A percentile compares a stretch with the other conserved stretches of the same genome.
These are phyloP conservation scores for Teratosphaeria gauchensis DNA, from an alignment of 2,329 filamentous ascomycete genomes.

Conservation along the genomic window DNA sequence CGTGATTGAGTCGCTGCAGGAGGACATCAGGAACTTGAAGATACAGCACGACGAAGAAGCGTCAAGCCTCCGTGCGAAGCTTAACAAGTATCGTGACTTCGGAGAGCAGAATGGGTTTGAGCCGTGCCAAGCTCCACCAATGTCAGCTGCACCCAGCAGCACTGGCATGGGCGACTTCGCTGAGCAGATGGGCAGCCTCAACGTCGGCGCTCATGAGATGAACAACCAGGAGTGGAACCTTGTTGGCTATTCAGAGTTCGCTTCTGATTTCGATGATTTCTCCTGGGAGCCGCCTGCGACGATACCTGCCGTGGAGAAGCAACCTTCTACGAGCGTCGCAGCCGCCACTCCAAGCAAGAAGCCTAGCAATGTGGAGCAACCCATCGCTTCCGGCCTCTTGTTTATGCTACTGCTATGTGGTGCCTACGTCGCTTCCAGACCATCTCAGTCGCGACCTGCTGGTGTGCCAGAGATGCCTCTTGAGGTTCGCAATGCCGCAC, in stretches of 20 bases:
- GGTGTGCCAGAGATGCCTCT: slow-evolving; percentile 70
- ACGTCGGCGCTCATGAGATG: slow-evolving; percentile 65
- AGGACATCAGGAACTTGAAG: slow-evolving; percentile 89
- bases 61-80: slow-evolving; percentile 84
- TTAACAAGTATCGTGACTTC: slow-evolving; percentile 62
- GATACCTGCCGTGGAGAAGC: slow-evolving; percentile 17
- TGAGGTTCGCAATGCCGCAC: slow-evolving; percentile 68
- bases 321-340: slow-evolving; percentile 10
- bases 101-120: slow-evolving; percentile 42
- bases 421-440: slow-evolving; percentile 88
- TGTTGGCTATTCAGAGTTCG: slow-evolving; percentile 51
- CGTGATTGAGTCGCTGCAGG: slow-evolving; percentile 64
- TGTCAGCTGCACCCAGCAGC: slow-evolving; percentile 45
- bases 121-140: slow-evolving; percentile 35
- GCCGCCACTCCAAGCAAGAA: slow-evolving; percentile 30
- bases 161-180: slow-evolving; percentile 62
- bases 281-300: slow-evolving; percentile 39
- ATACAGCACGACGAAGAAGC: slow-evolving; percentile 82
- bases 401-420: slow-evolving; percentile 95
- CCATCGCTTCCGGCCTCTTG: slow-evolving; percentile 71
- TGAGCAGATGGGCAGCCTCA: slow-evolving; percentile 72
- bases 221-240: slow-evolving; percentile 64
- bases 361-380: slow-evolving; percentile 32
- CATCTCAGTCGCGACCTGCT: slow-evolving; percentile 56
- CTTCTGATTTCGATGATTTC: slow-evolving; percentile 38